Percentiles rank a stretch among this genome's conserved stretches.
phyloP scores from a whole-genome alignment of 164 flowering plant genomes.

The Dillenia suffruticosa region DNA sequence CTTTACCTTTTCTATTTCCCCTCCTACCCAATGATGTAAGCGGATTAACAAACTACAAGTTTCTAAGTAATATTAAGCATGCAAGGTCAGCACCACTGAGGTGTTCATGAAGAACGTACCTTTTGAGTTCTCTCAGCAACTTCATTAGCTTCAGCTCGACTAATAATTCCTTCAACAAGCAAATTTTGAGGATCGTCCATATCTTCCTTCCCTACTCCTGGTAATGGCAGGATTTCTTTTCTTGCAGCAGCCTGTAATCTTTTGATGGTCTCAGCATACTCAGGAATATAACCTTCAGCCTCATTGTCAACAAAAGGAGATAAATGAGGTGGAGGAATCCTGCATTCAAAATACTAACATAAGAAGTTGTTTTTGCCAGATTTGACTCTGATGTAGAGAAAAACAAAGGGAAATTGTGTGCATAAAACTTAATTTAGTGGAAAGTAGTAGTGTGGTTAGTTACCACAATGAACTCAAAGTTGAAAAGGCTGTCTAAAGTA shows the following conservation, averaged over 20 bases:
- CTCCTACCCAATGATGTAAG: too few relatives aligned
- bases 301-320: slow-evolving; percentile 97
- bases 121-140: slow-evolving; percentile 64
- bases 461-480: too few relatives aligned
- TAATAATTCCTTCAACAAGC: slow-evolving; percentile 60
- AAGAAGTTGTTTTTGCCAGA: too few relatives aligned
- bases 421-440: too few relatives aligned
- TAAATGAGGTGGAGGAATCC: slow-evolving; percentile 91
- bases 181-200: slow-evolving; percentile 67
- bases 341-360: slow-evolving; percentile 10
- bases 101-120: slow-evolving; percentile 29
- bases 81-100: too few relatives aligned
- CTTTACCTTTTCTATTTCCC: too few relatives aligned
- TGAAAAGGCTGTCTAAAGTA: too few relatives aligned
- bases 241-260: slow-evolving; percentile 69
- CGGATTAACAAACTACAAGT: too few relatives aligned
- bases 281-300: slow-evolving; percentile 86
- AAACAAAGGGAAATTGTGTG: too few relatives aligned
- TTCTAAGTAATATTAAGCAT: too few relatives aligned
- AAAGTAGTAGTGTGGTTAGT: too few relatives aligned
- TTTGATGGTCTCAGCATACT: slow-evolving; percentile 82
- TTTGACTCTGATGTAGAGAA: too few relatives aligned
- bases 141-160: slow-evolving; percentile 72
- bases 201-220: slow-evolving; percentile 63
- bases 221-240: slow-evolving; percentile 69